phyloP scores from a whole-genome alignment of 305 asterid genomes.

The Ruellia speciosa region DNA sequence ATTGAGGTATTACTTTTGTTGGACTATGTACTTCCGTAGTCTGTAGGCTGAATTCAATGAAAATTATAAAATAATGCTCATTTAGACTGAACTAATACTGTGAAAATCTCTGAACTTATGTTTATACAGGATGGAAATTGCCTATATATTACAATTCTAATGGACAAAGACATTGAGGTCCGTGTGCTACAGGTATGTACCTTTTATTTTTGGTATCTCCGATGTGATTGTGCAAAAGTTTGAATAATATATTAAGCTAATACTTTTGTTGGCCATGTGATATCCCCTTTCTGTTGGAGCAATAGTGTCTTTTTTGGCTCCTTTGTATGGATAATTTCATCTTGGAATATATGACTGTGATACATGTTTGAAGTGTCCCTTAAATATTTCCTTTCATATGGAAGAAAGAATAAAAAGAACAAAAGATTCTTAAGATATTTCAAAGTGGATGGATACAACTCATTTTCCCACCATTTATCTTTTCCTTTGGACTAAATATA shows the following conservation, averaged over 20 bases:
- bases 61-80: background rate
- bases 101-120: slow-evolving; percentile 18
- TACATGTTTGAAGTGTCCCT: background rate
- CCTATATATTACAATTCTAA: slow-evolving; percentile 60
- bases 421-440: too few relatives aligned
- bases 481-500: too few relatives aligned
- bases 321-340: background rate
- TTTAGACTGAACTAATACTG: slow-evolving; percentile 17
- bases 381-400: background rate
- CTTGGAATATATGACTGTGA: background rate
- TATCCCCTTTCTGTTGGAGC: slow-evolving; percentile 3
- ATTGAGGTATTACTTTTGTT: slow-evolving; percentile 51
- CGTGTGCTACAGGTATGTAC: slow-evolving; percentile 62
- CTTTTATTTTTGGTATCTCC: background rate
- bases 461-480: too few relatives aligned
- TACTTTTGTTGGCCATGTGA: background rate
- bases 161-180: slow-evolving; percentile 56
- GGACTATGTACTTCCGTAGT: background rate
- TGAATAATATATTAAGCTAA: slow-evolving; percentile 5
- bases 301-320: background rate
- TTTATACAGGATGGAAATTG: slow-evolving; percentile 60
- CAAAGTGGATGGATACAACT: too few relatives aligned
- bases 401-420: too few relatives aligned
- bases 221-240: slow-evolving; percentile 5
- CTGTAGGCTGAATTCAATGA: background rate